Evolutionary conservation across 2,329 filamentous ascomycete genomes (phyloP).

Genomic region (Microdochium bolleyi): DNA sequence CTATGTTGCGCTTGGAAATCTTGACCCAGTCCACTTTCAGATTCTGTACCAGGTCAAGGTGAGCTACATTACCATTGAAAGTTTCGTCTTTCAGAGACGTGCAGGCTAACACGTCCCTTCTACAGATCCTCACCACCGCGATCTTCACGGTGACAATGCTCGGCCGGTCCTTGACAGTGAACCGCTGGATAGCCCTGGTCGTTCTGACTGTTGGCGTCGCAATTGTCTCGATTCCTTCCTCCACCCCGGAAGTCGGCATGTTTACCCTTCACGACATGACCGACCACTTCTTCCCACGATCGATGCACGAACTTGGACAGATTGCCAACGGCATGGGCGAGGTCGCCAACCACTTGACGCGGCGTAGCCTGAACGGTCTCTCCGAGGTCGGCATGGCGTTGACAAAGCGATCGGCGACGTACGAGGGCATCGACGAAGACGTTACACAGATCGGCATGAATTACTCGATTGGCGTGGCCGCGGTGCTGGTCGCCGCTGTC

Average conservation of each 20-base stretch:
- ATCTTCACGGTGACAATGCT: constrained; percentile 78
- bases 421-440: constrained; percentile 75
- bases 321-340: constrained; percentile 43
- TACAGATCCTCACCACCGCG: constrained; percentile 74
- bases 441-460: constrained; percentile 56
- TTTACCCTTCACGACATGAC: constrained; percentile 56
- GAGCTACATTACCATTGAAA: constrained; percentile 4
- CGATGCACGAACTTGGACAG: constrained; percentile 68
- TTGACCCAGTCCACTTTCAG: constrained; percentile 90
- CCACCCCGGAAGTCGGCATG: constrained; percentile 44
- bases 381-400: constrained; percentile 31
- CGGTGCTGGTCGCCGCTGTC: constrained; percentile 69
- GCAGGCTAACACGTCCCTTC: constrained; percentile 1
- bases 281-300: constrained; percentile 67
- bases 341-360: constrained; percentile 42
- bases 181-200: constrained; percentile 74
- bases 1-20: constrained; percentile 83
- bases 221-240: constrained; percentile 72
- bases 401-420: constrained; percentile 71
- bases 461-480: constrained; percentile 67
- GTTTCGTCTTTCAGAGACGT: not conserved
- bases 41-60: constrained; percentile 87
- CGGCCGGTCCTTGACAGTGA: constrained; percentile 58
- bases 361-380: constrained; percentile 30
- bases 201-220: constrained; percentile 76